These are phyloP conservation scores for Russula olivacea DNA, from an alignment of 768 basidiomycete genomes.

Conservation along the genomic window DNA sequence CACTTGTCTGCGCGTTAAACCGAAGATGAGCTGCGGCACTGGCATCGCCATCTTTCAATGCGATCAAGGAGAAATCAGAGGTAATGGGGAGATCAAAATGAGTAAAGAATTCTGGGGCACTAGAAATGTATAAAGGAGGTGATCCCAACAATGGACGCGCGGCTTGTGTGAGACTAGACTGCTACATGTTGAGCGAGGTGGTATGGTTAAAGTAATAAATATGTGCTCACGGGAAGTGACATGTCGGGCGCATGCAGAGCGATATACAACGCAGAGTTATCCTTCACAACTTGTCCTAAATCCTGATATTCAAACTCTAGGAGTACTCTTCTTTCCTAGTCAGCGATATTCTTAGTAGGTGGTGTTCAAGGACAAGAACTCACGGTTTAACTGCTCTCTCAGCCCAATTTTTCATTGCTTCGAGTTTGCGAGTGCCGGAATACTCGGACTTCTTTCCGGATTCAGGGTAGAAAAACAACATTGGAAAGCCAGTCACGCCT, in stretches of 20 bases:
- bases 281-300: slow-evolving; percentile 39
- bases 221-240: slow-evolving; percentile 33
- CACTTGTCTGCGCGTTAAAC: slow-evolving; percentile 21
- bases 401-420: slow-evolving; percentile 66
- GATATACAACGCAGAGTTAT: slow-evolving; percentile 53
- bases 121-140: slow-evolving; percentile 43
- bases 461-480: slow-evolving; percentile 58
- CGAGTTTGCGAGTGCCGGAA: slow-evolving; percentile 61
- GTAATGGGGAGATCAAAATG: slow-evolving; percentile 30
- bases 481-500: slow-evolving; percentile 77
- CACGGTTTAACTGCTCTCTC: slow-evolving; percentile 70
- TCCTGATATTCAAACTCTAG: slow-evolving; percentile 39
- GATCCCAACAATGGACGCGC: slow-evolving; percentile 45
- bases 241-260: slow-evolving; percentile 43
- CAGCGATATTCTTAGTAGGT: background rate
- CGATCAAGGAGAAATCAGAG: slow-evolving; percentile 59
- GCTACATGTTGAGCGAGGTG: slow-evolving; percentile 1
- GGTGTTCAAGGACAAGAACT: slow-evolving; percentile 32
- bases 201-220: background rate
- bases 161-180: slow-evolving; percentile 54
- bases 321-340: slow-evolving; percentile 30
- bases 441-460: slow-evolving; percentile 63
- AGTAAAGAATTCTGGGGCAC: slow-evolving; percentile 32
- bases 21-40: slow-evolving; percentile 43
- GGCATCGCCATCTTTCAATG: slow-evolving; percentile 55